A percentile compares a stretch with the other conserved stretches of the same genome.
Conservation (phyloP, 2,329 filamentous ascomycete genomes). For the Sporothrix protearum region DNA sequence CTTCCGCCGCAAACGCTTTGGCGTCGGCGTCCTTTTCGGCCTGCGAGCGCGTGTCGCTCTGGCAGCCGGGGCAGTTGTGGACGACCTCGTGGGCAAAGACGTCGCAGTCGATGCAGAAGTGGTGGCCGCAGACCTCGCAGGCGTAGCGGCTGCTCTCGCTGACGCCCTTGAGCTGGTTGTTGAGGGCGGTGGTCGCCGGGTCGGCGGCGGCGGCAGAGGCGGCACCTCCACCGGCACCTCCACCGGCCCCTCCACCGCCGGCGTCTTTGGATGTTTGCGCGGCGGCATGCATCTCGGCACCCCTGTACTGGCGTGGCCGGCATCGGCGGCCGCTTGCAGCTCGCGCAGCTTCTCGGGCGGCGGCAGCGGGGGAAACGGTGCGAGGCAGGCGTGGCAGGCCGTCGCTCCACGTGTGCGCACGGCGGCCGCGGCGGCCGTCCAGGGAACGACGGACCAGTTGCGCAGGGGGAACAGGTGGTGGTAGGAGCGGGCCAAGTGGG, state of each 20-base stretch:
- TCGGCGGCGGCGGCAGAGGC: too few species aligned
- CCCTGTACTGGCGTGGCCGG: slow-evolving; percentile 14
- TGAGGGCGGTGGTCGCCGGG: slow-evolving; percentile 18
- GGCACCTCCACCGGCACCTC: too few species aligned
- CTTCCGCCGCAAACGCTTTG: background rate
- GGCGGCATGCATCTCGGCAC: slow-evolving; percentile 22
- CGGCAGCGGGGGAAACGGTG: slow-evolving; percentile 60
- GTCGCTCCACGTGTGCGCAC: slow-evolving; percentile 28
- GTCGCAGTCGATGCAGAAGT: slow-evolving; percentile 98
- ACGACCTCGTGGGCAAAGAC: slow-evolving; percentile 90
- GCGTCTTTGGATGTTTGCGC: slow-evolving; percentile 21
- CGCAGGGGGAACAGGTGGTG: slow-evolving; percentile 86
- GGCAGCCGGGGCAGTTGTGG: slow-evolving; percentile 94
- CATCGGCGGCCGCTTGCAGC: background rate
- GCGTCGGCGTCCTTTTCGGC: slow-evolving; percentile 14
- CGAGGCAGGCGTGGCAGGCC: slow-evolving; percentile 75
- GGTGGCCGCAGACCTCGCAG: slow-evolving; percentile 78
- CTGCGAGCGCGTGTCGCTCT: slow-evolving; percentile 45
- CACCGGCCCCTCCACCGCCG: slow-evolving; percentile 17
- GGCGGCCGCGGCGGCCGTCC: slow-evolving; percentile 63
- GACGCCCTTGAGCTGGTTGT: slow-evolving; percentile 55
- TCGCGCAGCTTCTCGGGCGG: slow-evolving; percentile 21
- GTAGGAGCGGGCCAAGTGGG: slow-evolving; percentile 87
- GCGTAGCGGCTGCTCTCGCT: slow-evolving; percentile 86
- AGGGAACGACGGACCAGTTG: slow-evolving; percentile 88